These are phyloP conservation scores for Perilla frutescens DNA, from an alignment of 257 asterid species.

Conservation along the genomic window DNA sequence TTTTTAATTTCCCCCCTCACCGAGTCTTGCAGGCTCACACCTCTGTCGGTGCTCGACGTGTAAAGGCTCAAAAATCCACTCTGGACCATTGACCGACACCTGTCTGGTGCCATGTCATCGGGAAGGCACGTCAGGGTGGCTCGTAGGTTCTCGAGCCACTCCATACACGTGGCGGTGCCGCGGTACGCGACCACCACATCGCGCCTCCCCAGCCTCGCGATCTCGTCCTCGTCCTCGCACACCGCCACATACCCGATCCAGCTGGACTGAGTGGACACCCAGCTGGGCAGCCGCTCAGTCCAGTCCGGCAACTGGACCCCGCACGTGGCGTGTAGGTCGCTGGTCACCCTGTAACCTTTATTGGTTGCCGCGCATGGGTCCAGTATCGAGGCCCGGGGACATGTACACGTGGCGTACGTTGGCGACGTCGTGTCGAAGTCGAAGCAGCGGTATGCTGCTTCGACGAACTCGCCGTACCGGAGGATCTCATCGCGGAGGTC, in stretches of 20 bases:
- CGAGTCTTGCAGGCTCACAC: conserved; percentile 50
- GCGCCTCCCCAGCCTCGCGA: conserved; percentile 69
- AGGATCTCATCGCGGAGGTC: conserved; percentile 62
- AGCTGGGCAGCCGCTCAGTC: conserved; percentile 45
- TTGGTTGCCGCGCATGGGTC: conserved; percentile 31
- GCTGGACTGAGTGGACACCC: conserved; percentile 63
- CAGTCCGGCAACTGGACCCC: conserved; percentile 63
- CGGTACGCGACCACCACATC: conserved; percentile 82
- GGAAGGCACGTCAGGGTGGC: conserved; percentile 59
- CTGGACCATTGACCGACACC: conserved; percentile 62
- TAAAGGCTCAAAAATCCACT: conserved; percentile 78
- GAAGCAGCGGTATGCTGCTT: conserved; percentile 61
- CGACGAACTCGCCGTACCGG: conserved; percentile 70
- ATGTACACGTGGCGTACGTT: conserved; percentile 46
- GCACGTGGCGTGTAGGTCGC: conserved; percentile 64
- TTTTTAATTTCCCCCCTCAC: conserved; percentile 50
- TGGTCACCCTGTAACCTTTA: conserved; percentile 53
- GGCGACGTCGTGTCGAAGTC: conserved; percentile 66
- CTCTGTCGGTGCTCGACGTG: conserved; percentile 45
- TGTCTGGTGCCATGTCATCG: conserved; percentile 52
- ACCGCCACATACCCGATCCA: conserved; percentile 92
- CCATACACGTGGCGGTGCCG: conserved; percentile 79
- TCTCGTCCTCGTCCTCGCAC: conserved; percentile 59
- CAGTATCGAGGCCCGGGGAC: conserved; percentile 45
- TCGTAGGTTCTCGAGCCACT: conserved; percentile 83